phyloP scores from a whole-genome alignment of 495 filamentous ascomycete species.

The Neohortaea acidophila region DNA sequence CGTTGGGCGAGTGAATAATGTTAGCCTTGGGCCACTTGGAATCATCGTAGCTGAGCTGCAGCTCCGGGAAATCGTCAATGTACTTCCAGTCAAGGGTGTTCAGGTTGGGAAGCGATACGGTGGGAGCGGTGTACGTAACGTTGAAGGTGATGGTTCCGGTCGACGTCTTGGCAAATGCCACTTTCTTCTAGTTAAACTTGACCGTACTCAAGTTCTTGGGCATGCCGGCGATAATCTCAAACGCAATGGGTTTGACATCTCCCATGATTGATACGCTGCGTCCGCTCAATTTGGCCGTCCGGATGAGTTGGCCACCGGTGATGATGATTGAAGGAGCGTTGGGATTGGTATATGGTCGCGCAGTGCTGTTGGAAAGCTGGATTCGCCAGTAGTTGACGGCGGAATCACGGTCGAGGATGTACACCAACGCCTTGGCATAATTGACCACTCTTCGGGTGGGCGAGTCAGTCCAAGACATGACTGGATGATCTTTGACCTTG shows the following conservation, averaged over 20 bases:
- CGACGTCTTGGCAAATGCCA: slow-evolving; percentile 28
- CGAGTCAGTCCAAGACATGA: slow-evolving; percentile 43
- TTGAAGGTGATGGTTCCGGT: no score
- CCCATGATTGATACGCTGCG: slow-evolving; percentile 43
- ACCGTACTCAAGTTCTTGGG: slow-evolving; percentile 38
- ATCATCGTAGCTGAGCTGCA: slow-evolving; percentile 49
- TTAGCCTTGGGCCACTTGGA: slow-evolving; percentile 46
- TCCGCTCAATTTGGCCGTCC: slow-evolving; percentile 40
- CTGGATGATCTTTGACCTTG: slow-evolving; percentile 29
- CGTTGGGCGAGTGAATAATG: slow-evolving; percentile 42
- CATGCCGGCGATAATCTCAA: slow-evolving; percentile 49
- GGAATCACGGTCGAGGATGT: slow-evolving; percentile 48
- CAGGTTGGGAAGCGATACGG: slow-evolving; percentile 41
- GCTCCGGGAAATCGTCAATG: slow-evolving; percentile 55
- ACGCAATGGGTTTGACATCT: slow-evolving; percentile 56
- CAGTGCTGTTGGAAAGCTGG: slow-evolving; percentile 34
- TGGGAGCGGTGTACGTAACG: slow-evolving; percentile 36
- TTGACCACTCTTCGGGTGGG: slow-evolving; percentile 38
- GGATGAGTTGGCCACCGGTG: slow-evolving; percentile 60
- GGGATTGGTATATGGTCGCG: slow-evolving; percentile 32
- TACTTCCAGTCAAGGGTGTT: slow-evolving; percentile 50
- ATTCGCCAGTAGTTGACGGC: slow-evolving; percentile 65
- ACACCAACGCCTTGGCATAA: slow-evolving; percentile 36
- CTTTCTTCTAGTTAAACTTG: slow-evolving; percentile 42
- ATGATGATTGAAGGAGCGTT: slow-evolving; percentile 39